Conservation (phyloP, 495 filamentous ascomycete genomes). For the Neurospora sp. region DNA sequence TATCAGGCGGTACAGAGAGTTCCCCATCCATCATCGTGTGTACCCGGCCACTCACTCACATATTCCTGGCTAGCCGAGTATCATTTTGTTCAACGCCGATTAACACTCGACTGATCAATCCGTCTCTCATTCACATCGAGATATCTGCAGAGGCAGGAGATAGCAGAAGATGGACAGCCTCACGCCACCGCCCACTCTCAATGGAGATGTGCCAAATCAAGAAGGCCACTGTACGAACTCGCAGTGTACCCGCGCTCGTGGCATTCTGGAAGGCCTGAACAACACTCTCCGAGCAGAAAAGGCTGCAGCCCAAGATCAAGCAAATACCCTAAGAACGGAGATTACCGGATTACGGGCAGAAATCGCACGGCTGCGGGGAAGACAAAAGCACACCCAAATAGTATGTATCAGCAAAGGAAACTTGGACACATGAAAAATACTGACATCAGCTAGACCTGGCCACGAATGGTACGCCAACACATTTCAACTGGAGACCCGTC, state of each 20-base stretch:
- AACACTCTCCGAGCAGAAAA: neutral
- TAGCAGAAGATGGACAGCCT: neutral
- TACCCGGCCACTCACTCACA: neutral
- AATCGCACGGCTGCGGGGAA: neutral
- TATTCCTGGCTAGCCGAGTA: neutral
- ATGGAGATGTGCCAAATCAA: neutral
- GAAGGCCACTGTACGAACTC: neutral
- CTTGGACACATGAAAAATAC: neutral
- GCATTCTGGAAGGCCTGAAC: neutral
- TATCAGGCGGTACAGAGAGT: neutral
- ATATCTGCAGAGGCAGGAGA: neutral
- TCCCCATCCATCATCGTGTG: neutral
- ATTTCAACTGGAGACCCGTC: neutral
- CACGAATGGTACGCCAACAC: constrained; percentile 1
- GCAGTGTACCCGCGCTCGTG: neutral
- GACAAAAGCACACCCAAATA: neutral
- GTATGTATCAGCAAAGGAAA: neutral
- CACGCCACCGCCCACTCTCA: neutral
- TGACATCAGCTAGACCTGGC: constrained; percentile 8
- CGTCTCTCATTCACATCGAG: neutral
- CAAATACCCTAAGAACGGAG: neutral
- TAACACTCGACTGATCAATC: neutral
- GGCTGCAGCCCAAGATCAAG: neutral
- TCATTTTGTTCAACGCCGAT: neutral
- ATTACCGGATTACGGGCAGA: neutral